Conservation (phyloP, 169 alveolate species). For the Plasmodium falciparum region DNA sequence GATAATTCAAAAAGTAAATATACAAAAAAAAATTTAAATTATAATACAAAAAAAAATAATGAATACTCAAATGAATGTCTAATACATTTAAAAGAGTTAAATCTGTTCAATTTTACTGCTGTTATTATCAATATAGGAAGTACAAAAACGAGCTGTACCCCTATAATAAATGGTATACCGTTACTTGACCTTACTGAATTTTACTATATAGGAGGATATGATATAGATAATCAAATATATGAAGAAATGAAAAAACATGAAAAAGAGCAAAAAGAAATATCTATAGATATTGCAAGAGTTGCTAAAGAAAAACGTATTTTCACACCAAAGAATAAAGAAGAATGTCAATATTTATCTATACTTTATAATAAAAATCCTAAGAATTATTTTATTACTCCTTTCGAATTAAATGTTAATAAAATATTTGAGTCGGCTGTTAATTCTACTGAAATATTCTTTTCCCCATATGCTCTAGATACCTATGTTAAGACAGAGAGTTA, state of each 20-base stretch:
- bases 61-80: constrained; percentile 38
- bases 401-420: constrained; percentile 50
- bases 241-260: constrained; percentile 69
- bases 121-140: constrained; percentile 61
- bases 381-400: constrained; percentile 53
- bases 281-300: constrained; percentile 66
- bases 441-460: constrained; percentile 73
- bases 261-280: constrained; percentile 36
- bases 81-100: constrained; percentile 5
- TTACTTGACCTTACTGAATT: constrained; percentile 51
- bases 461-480: constrained; percentile 43
- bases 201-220: constrained; percentile 73
- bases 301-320: constrained; percentile 71
- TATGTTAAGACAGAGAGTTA: constrained; percentile 68
- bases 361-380: constrained; percentile 42
- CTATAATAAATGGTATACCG: constrained; percentile 70
- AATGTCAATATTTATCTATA: constrained; percentile 63
- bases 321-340: constrained; percentile 66
- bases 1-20: not conserved
- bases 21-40: not conserved
- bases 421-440: constrained; percentile 66
- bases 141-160: constrained; percentile 62
- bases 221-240: constrained; percentile 72
- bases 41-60: constrained; percentile 2
- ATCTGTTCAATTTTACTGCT: constrained; percentile 61